Conservation (phyloP, 768 basidiomycete genomes). For the Neoboletus magnificus region DNA sequence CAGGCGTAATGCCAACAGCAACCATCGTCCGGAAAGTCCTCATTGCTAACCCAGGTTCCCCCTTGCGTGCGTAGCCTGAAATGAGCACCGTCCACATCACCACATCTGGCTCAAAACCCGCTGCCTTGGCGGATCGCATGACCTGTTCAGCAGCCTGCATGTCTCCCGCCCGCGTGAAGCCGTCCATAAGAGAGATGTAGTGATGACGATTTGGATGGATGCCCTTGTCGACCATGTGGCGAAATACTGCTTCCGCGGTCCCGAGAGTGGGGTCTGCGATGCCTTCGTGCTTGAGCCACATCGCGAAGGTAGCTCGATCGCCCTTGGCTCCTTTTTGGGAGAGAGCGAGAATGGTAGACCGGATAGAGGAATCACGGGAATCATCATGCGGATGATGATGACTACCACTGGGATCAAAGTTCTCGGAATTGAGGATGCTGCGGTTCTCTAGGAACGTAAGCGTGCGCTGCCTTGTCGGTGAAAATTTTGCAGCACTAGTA, state of each 20-base stretch:
- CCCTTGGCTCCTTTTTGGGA: conserved; percentile 45
- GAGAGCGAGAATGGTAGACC: conserved; percentile 47
- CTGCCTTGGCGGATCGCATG: conserved; percentile 48
- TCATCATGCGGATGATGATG: conserved; percentile 31
- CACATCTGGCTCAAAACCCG: conserved; percentile 54
- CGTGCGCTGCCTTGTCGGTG: conserved; percentile 26
- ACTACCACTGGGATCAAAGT: conserved; percentile 51
- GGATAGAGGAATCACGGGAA: conserved; percentile 32
- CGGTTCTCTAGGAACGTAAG: conserved; percentile 4
- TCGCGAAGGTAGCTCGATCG: conserved; percentile 54
- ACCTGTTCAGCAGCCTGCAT: conserved; percentile 51
- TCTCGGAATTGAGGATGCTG: conserved; percentile 21
- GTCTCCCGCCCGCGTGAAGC: conserved; percentile 61
- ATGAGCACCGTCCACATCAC: conserved; percentile 80
- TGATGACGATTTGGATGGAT: conserved; percentile 72
- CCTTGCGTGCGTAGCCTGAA: conserved; percentile 61
- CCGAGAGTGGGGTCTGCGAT: conserved; percentile 49
- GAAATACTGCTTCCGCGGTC: conserved; percentile 52
- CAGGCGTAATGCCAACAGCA: conserved; percentile 57
- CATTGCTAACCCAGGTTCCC: conserved; percentile 51
- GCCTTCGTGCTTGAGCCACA: conserved; percentile 64
- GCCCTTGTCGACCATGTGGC: conserved; percentile 60
- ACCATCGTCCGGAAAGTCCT: conserved; percentile 63
- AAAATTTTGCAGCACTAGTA: conserved; percentile 37
- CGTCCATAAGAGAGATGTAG: conserved; percentile 72